phyloP scores from a whole-genome alignment of 768 basidiomycete genomes.

The Crucibulum laeve region DNA sequence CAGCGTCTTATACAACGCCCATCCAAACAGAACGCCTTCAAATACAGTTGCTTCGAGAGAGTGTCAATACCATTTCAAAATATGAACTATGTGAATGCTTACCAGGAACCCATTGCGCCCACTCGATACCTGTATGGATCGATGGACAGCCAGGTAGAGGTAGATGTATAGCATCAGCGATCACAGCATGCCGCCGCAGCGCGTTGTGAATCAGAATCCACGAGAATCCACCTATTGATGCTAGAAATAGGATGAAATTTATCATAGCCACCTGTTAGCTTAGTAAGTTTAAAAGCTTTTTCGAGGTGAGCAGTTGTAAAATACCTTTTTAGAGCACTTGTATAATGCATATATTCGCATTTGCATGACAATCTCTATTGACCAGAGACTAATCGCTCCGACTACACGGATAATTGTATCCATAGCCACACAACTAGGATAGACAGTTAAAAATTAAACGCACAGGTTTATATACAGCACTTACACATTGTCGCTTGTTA shows the following conservation, averaged over 20 bases:
- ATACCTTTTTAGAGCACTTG: slow-evolving; percentile 32
- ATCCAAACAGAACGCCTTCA: slow-evolving; percentile 37
- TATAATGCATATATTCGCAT: slow-evolving; percentile 40
- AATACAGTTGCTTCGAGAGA: slow-evolving; percentile 30
- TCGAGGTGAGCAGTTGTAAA: slow-evolving; percentile 1
- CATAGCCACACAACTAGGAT: slow-evolving; percentile 35
- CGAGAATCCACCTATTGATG: slow-evolving; percentile 35
- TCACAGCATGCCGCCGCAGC: slow-evolving; percentile 26
- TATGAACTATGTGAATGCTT: background rate
- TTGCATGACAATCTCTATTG: slow-evolving; percentile 46
- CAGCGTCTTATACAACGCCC: slow-evolving; percentile 30
- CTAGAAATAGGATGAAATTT: slow-evolving; percentile 33
- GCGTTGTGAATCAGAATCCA: slow-evolving; percentile 36
- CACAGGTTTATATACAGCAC: slow-evolving; percentile 7
- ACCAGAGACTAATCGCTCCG: slow-evolving; percentile 42
- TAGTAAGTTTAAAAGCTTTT: background rate
- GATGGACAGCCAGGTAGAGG: slow-evolving; percentile 37
- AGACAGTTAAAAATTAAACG: background rate
- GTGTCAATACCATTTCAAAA: background rate
- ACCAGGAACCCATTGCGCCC: slow-evolving; percentile 44
- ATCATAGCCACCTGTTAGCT: slow-evolving; percentile 30
- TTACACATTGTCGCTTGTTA: slow-evolving; percentile 30
- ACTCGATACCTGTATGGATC: slow-evolving; percentile 36
- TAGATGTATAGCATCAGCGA: slow-evolving; percentile 27
- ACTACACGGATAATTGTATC: slow-evolving; percentile 37